Conservation (phyloP, 2,329 filamentous ascomycete genomes). For the Paraphoma sp. region DNA sequence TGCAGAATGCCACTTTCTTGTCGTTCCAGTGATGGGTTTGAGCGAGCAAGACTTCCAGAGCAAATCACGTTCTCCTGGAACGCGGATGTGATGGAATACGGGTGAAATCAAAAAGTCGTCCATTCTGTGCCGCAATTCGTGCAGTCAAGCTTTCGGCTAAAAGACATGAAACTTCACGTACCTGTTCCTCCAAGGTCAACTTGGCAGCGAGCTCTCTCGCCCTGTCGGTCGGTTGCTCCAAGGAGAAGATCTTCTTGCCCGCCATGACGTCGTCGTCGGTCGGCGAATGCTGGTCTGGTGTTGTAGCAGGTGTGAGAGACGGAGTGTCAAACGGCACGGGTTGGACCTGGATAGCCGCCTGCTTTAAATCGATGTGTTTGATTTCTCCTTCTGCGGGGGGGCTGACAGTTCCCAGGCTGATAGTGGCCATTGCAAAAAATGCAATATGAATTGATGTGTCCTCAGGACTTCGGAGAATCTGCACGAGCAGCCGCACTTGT, state of each 20-base stretch:
- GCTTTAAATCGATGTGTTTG: conserved; percentile 40
- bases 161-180: conserved; percentile 26
- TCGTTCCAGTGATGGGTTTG: not conserved
- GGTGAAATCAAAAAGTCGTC: too few relatives aligned
- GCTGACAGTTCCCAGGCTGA: conserved; percentile 37
- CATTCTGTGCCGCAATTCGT: too few relatives aligned
- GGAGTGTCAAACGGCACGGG: conserved; percentile 34
- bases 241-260: conserved; percentile 41
- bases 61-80: too few relatives aligned
- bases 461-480: conserved; percentile 26
- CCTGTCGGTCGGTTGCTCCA: conserved; percentile 41
- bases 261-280: conserved; percentile 37
- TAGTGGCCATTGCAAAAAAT: conserved; percentile 38
- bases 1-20: conserved; percentile 1
- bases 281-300: conserved; percentile 33
- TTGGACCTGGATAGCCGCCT: conserved; percentile 37
- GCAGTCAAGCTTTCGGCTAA: not conserved
- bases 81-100: too few relatives aligned
- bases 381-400: conserved; percentile 27
- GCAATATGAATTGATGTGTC: conserved; percentile 21
- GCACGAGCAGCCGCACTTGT: conserved; percentile 35
- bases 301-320: conserved; percentile 35
- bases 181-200: conserved; percentile 49
- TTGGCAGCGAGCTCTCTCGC: conserved; percentile 44
- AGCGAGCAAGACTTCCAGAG: too few relatives aligned